phyloP scores from a whole-genome alignment of 306 rosid genomes.

The Mimosa pudica region DNA sequence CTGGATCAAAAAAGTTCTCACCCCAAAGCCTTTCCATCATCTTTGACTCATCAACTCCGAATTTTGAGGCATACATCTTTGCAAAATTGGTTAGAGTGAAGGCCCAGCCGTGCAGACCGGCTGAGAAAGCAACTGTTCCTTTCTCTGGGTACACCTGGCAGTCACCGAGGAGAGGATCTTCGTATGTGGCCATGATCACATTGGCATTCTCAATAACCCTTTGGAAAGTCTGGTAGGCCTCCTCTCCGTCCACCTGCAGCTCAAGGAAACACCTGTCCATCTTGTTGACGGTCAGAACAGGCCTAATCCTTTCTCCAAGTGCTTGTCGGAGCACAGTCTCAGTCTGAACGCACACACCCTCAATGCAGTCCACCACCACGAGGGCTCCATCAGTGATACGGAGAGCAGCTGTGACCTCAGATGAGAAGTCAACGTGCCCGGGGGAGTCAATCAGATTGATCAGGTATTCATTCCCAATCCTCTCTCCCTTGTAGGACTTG shows the following conservation, averaged over 20 bases:
- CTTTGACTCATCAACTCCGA: conserved; percentile 80
- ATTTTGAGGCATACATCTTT: conserved; percentile 91
- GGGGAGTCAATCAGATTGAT: conserved; percentile 95
- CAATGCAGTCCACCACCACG: conserved; percentile 93
- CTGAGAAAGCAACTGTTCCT: conserved; percentile 94
- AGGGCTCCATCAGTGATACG: conserved; percentile 95
- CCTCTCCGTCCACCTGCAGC: conserved; percentile 96
- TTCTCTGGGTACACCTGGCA: conserved; percentile 86
- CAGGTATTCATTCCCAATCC: conserved; percentile 81
- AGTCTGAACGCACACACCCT: conserved; percentile 93
- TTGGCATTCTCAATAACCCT: conserved; percentile 93
- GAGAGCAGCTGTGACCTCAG: conserved; percentile 95
- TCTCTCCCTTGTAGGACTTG: conserved; percentile 67
- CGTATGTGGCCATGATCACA: conserved; percentile 96
- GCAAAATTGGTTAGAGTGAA: conserved; percentile 88
- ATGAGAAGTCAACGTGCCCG: conserved; percentile 90
- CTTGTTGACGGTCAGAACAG: conserved; percentile 92
- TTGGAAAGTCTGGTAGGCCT: conserved; percentile 76
- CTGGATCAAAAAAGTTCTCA: conserved; percentile 64
- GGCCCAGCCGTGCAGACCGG: conserved; percentile 97
- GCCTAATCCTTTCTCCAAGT: conserved; percentile 87
- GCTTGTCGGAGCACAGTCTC: conserved; percentile 95
- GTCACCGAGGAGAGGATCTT: conserved; percentile 92
- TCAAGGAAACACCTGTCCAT: conserved; percentile 98
- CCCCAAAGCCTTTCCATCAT: conserved; percentile 79